Percentiles rank a stretch among this genome's conserved stretches.
Evolutionary conservation across 495 filamentous ascomycete genomes (phyloP).

Genomic region (Penicillium paradoxum): DNA sequence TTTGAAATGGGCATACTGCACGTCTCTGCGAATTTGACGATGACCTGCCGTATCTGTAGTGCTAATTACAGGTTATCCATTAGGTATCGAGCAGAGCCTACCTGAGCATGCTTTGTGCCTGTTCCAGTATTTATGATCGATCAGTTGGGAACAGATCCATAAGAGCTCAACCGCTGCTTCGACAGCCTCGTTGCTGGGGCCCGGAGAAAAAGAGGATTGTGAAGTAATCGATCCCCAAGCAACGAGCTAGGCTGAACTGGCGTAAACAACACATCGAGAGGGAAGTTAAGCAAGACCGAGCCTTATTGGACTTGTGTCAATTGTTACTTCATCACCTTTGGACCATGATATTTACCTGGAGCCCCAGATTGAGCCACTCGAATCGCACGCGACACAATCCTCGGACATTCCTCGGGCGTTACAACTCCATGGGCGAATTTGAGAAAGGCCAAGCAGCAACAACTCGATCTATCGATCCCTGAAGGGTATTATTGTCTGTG

Average conservation of each 20-base stretch:
- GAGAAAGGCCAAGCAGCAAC: constrained; percentile 17
- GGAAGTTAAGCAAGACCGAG: constrained; percentile 26
- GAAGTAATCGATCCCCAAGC: constrained; percentile 28
- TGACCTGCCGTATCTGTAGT: constrained; percentile 8
- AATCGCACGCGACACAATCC: constrained; percentile 25
- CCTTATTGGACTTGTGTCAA: constrained; percentile 6
- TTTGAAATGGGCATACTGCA: constrained; percentile 22
- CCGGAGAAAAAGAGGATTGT: constrained; percentile 16
- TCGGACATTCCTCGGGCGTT: constrained; percentile 22
- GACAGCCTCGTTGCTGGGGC: constrained; percentile 16
- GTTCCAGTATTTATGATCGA: constrained; percentile 25
- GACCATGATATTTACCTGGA: constrained; percentile 13
- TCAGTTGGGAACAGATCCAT: constrained; percentile 9
- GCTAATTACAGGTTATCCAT: not conserved
- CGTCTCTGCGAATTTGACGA: constrained; percentile 15
- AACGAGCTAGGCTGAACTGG: constrained; percentile 21
- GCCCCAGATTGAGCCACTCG: constrained; percentile 24
- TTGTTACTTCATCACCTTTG: not conserved
- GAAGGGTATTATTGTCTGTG: constrained; percentile 28
- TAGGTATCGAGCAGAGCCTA: not conserved
- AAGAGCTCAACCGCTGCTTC: constrained; percentile 14
- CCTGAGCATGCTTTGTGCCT: constrained; percentile 13
- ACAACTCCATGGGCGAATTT: constrained; percentile 30
- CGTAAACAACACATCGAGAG: constrained; percentile 26
- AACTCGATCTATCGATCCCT: constrained; percentile 27